These are phyloP conservation scores for Nadsonia starkeyi-henricii DNA, from an alignment of 1,139 yeast species.

Conservation along the genomic window DNA sequence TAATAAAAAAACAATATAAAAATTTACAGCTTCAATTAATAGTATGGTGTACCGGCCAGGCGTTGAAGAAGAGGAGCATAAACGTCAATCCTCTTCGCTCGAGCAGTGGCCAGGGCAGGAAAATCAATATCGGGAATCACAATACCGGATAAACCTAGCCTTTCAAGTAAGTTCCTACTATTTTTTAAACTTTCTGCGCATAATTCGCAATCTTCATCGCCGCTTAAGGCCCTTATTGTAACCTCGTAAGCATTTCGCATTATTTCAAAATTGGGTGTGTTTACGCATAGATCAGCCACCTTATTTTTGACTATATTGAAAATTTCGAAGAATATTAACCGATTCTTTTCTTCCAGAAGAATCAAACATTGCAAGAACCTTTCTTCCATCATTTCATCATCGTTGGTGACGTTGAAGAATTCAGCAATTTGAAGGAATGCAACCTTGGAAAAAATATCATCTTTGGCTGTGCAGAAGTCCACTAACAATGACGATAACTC, in stretches of 20 bases:
- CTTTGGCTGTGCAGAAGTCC: neutral
- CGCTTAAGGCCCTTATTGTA: neutral
- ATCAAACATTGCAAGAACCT: constrained; percentile 30
- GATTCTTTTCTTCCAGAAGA: neutral
- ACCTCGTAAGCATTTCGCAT: neutral
- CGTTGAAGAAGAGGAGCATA: neutral
- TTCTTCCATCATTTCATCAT: constrained; percentile 37
- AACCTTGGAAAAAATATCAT: constrained; percentile 29
- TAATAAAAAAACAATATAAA: too few species aligned
- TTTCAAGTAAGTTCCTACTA: neutral
- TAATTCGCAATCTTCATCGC: too few species aligned
- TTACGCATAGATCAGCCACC: neutral
- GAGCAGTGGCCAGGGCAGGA: neutral
- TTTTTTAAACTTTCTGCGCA: too few species aligned
- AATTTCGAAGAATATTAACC: neutral
- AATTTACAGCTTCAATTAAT: neutral
- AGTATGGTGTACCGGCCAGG: neutral
- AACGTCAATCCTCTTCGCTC: neutral
- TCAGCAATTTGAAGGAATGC: constrained; percentile 40
- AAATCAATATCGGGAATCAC: neutral
- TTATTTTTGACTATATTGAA: neutral
- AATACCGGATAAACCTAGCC: neutral
- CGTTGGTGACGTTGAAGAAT: constrained; percentile 36
- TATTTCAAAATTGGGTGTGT: neutral
- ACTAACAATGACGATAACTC: constrained; percentile 22